These are phyloP conservation scores for Vitis amurensis DNA, from an alignment of 164 flowering plant species.

Conservation along the genomic window DNA sequence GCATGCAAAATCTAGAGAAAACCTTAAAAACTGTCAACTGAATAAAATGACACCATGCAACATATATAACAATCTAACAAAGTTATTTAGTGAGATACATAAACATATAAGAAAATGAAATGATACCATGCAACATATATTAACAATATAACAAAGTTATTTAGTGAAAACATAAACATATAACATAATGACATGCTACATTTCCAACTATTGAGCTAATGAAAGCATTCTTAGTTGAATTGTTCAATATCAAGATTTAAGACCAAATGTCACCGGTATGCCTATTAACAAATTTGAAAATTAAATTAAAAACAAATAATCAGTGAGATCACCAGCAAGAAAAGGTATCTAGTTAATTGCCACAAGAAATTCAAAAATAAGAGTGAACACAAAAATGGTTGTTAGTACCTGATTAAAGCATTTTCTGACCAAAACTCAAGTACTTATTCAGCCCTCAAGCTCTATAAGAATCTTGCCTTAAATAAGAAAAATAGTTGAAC, in stretches of 20 bases:
- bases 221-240: not conserved
- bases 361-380: not conserved
- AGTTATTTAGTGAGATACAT: too few species aligned
- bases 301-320: not conserved
- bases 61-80: too few species aligned
- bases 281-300: not conserved
- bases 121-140: not conserved
- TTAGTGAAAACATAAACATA: not conserved
- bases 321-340: not conserved
- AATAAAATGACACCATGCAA: too few species aligned
- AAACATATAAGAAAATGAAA: not conserved
- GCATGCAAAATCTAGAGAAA: not conserved
- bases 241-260: too few species aligned
- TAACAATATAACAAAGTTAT: not conserved
- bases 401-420: not conserved
- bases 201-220: not conserved
- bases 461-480: not conserved
- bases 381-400: not conserved
- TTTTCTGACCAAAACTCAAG: constrained; percentile 5
- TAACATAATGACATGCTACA: not conserved
- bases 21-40: not conserved
- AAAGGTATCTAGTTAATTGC: not conserved
- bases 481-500: too few species aligned
- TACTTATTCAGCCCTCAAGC: constrained; percentile 14
- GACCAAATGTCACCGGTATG: too few species aligned